Percentiles rank a stretch among this genome's conserved stretches.
Evolutionary conservation across 2,329 filamentous ascomycete genomes (phyloP).

Genomic region (Fonsecaea pedrosoi): DNA sequence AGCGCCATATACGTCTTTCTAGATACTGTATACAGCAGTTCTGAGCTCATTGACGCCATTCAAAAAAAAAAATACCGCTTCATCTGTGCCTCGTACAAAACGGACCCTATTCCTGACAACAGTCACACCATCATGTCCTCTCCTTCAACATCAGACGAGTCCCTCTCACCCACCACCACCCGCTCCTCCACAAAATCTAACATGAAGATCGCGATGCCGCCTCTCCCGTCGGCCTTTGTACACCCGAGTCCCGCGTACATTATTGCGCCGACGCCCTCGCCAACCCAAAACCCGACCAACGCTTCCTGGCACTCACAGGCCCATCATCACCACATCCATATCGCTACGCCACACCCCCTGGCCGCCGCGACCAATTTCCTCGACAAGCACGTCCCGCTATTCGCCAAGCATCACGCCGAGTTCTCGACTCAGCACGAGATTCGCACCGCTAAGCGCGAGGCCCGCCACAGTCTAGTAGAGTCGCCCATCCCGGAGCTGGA

Average conservation of each 20-base stretch:
- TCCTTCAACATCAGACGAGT: conserved; percentile 5
- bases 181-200: conserved; percentile 26
- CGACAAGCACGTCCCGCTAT: conserved; percentile 34
- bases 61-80: too few relatives aligned
- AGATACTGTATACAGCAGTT: too few relatives aligned
- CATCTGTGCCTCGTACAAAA: too few relatives aligned
- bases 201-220: conserved; percentile 29
- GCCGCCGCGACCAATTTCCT: conserved; percentile 25
- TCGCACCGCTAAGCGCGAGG: conserved; percentile 28
- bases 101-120: too few relatives aligned
- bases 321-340: conserved; percentile 27
- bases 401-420: conserved; percentile 33
- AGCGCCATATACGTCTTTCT: neutral
- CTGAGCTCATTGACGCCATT: too few relatives aligned
- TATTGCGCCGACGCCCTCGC: conserved; percentile 22
- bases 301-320: conserved; percentile 13
- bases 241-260: conserved; percentile 23
- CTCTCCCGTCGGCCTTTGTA: conserved; percentile 22
- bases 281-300: conserved; percentile 22
- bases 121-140: neutral
- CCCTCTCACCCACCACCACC: conserved; percentile 15
- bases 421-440: conserved; percentile 20
- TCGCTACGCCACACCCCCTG: conserved; percentile 32
- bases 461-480: conserved; percentile 25
- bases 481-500: conserved; percentile 30